A percentile compares a stretch with the other conserved stretches of the same genome.
Evolutionary conservation across 2,329 filamentous ascomycete genomes (phyloP).

Genomic region (Septoria petroselini): DNA sequence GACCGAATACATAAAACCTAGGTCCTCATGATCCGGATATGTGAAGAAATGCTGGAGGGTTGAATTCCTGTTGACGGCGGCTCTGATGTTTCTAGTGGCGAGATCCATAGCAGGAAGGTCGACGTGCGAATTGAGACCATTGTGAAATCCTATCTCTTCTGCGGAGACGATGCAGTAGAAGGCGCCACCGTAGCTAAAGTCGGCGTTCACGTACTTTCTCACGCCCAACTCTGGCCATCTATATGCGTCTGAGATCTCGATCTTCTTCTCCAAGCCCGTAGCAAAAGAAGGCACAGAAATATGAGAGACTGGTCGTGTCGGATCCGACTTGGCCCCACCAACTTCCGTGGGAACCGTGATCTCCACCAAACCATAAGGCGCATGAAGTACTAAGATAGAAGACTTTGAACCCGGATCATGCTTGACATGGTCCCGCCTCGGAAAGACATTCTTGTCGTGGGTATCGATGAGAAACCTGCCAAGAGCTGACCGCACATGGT

Average conservation of each 20-base stretch:
- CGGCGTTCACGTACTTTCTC: slow-evolving; percentile 32
- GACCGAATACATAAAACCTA: slow-evolving; percentile 41
- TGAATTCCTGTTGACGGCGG: slow-evolving; percentile 33
- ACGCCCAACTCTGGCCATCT: slow-evolving; percentile 42
- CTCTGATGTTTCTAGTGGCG: slow-evolving; percentile 39
- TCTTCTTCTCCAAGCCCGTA: slow-evolving; percentile 34
- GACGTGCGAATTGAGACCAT: slow-evolving; percentile 29
- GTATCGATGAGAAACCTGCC: slow-evolving; percentile 40
- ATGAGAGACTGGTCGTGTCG: slow-evolving; percentile 42
- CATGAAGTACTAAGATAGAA: slow-evolving; percentile 42
- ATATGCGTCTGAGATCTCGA: slow-evolving; percentile 34
- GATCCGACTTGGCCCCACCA: slow-evolving; percentile 38
- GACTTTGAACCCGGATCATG: slow-evolving; percentile 31
- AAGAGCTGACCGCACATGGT: slow-evolving; percentile 53
- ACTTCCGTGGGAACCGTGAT: slow-evolving; percentile 42
- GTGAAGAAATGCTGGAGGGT: slow-evolving; percentile 26
- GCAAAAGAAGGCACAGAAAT: slow-evolving; percentile 46
- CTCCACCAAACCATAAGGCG: slow-evolving; percentile 45
- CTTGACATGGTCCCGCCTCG: slow-evolving; percentile 36
- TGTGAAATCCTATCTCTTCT: slow-evolving; percentile 42
- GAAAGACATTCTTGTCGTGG: slow-evolving; percentile 42
- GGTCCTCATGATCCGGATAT: slow-evolving; percentile 35
- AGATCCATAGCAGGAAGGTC: slow-evolving; percentile 36
- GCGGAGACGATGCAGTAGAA: slow-evolving; percentile 45
- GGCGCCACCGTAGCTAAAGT: slow-evolving; percentile 47